Conservation (phyloP, 805 yeast genomes). For the Hyphopichia homilentoma region DNA sequence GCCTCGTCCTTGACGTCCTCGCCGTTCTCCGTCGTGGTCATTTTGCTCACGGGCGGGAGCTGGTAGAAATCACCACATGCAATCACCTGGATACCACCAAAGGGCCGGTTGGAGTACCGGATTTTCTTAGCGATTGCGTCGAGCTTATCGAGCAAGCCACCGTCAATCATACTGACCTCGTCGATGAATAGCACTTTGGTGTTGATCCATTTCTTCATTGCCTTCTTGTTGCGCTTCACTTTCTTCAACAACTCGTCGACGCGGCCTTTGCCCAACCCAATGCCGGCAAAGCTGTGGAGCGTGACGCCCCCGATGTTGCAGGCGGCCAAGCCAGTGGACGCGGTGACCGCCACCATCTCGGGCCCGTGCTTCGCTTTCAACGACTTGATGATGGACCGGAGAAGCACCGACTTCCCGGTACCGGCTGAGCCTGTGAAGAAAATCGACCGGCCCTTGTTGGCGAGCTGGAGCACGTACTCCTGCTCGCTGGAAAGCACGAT, state of each 20-base stretch:
- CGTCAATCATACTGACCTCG: conserved; percentile 81
- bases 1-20: conserved; percentile 20
- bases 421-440: conserved; percentile 99
- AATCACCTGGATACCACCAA: conserved; percentile 78
- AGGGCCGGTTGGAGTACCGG: conserved; percentile 47
- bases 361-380: conserved; percentile 42
- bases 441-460: conserved; percentile 58
- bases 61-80: conserved; percentile 83
- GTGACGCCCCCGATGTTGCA: conserved; percentile 80
- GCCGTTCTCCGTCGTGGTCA: conserved; percentile 21
- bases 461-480: conserved; percentile 60
- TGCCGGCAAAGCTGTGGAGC: conserved; percentile 71
- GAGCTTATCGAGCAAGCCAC: conserved; percentile 58
- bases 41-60: conserved; percentile 64
- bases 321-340: conserved; percentile 83
- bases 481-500: conserved; percentile 52
- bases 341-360: conserved; percentile 68
- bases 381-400: conserved; percentile 57
- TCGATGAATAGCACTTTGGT: conserved; percentile 65
- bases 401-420: conserved; percentile 92
- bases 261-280: conserved; percentile 65
- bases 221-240: conserved; percentile 49
- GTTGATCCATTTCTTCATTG: conserved; percentile 50
- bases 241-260: conserved; percentile 45
- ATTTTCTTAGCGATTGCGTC: conserved; percentile 55